Percentiles rank a stretch among this genome's conserved stretches.
These are phyloP conservation scores for Raphanus hybrid DNA, from an alignment of 441 rosid species.

Conservation along the genomic window DNA sequence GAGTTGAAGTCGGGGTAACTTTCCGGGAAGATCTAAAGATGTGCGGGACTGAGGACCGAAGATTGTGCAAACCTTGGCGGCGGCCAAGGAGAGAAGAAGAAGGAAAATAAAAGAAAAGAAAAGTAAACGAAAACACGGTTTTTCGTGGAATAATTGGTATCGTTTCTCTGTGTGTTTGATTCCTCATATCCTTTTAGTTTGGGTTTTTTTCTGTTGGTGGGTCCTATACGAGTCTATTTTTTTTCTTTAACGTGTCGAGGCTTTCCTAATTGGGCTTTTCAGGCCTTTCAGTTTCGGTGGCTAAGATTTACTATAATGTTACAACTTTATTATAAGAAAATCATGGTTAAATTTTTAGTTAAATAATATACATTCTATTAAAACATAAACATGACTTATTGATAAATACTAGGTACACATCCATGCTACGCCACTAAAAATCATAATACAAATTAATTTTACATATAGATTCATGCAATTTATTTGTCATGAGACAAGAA, in stretches of 20 bases:
- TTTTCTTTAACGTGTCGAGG: neutral
- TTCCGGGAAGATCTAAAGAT: neutral
- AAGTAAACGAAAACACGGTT: slow-evolving; percentile 7
- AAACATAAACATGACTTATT: no score
- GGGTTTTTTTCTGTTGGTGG: neutral
- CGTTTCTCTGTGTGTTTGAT: neutral
- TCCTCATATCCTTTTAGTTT: neutral
- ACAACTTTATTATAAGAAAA: no score
- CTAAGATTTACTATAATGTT: neutral
- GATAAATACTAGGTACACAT: no score
- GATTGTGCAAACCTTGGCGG: slow-evolving; percentile 6
- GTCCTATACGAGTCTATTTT: neutral
- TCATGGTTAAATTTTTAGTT: no score
- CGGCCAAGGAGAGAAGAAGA: neutral
- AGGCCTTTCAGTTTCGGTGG: neutral
- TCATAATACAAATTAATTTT: no score
- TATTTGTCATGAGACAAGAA: no score
- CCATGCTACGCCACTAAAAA: no score
- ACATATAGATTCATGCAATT: no score
- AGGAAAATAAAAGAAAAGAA: neutral
- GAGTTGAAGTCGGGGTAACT: neutral
- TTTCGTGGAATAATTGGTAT: neutral
- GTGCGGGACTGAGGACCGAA: slow-evolving; percentile 1
- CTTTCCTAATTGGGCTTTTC: neutral
- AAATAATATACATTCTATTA: no score